Base-by-base conservation (phyloP, 2,329 filamentous ascomycete genomes). In the Fusarium sp. region DNA sequence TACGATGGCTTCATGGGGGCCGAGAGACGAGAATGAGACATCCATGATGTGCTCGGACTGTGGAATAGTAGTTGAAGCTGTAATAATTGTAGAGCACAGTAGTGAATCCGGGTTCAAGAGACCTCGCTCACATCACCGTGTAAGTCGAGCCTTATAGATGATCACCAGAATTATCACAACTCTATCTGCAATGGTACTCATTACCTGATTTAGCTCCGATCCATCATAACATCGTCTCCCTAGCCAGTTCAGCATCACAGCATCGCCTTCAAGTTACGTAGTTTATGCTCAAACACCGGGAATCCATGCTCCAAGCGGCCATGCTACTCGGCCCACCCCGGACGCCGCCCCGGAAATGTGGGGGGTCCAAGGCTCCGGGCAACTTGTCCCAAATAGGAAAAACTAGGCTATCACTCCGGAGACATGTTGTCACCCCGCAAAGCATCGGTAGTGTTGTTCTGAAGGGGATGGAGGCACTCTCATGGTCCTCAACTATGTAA, bases 311-410 rank as follows among this genome's bases (percentile, higher is more conserved):
- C 14, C 43, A 65, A 65, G 47, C 32, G 62, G 62, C 50, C 32
- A 57, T 31, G 9, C 21, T 32, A 49, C 14, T 57, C 57, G 53
- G n/a, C 33, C 45, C 32, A 49, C 31, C 47, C 52, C 53, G 27
- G 36, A 27, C 31, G 32, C 47, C 51, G 33, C 42, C 11, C 48
- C 39, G 39, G 44, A 17, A 32, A 37, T 21, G 32, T 38, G 33
- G 47, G 37, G 10, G 42, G 47, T 43, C 52, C 39, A 15, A 9
- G 6, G 7, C 6, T 35, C 46, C 57, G 62, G 61, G 13, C 46
- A 59, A 41, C 53, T 55, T 65, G 46, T 39, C 62, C 62, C 38
- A 41, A 50, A 65, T 65, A 65, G 62, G 62, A 31, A 65, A 65
- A 59, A 39, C 29, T 27, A 63, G 39, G 49, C 62, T 64, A 64